A percentile compares a stretch with the other conserved stretches of the same genome.
Evolutionary conservation across 495 filamentous ascomycete genomes (phyloP).

Genomic region (Penicillium angulare): DNA sequence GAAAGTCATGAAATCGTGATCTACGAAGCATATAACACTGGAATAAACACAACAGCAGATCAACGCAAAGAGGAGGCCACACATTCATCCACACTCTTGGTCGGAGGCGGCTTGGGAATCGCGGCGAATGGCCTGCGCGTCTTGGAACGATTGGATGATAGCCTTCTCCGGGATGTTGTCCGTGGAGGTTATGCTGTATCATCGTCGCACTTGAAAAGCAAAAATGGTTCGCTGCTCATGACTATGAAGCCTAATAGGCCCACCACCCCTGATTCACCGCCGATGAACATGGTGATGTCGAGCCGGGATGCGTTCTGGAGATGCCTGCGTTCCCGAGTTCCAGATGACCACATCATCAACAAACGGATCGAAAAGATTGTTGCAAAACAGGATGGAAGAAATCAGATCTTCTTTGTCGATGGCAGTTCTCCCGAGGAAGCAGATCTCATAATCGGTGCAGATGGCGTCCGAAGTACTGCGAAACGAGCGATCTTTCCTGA

Average conservation of each 20-base stretch:
- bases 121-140: slow-evolving; percentile 14
- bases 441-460: slow-evolving; percentile 60
- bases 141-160: slow-evolving; percentile 13
- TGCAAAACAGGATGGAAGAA: slow-evolving; percentile 12
- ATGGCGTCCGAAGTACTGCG: slow-evolving; percentile 55
- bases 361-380: slow-evolving; percentile 25
- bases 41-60: slow-evolving; percentile 6
- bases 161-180: slow-evolving; percentile 20
- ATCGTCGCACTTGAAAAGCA: slow-evolving; percentile 35
- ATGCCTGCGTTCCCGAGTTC: slow-evolving; percentile 27
- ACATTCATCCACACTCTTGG: slow-evolving; percentile 13
- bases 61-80: slow-evolving; percentile 6
- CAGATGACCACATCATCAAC: slow-evolving; percentile 29
- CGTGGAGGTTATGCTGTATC: slow-evolving; percentile 35
- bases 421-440: slow-evolving; percentile 33
- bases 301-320: slow-evolving; percentile 40
- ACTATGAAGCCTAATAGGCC: slow-evolving; percentile 19
- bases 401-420: slow-evolving; percentile 31
- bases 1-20: slow-evolving; percentile 16
- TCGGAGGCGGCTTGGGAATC: slow-evolving; percentile 16
- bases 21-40: slow-evolving; percentile 17
- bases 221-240: slow-evolving; percentile 34
- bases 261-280: neutral
- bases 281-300: slow-evolving; percentile 29
- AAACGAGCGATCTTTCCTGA: slow-evolving; percentile 46